Evolutionary conservation across 495 filamentous ascomycete genomes (phyloP).

Genomic region (Podospora tetraspora): DNA sequence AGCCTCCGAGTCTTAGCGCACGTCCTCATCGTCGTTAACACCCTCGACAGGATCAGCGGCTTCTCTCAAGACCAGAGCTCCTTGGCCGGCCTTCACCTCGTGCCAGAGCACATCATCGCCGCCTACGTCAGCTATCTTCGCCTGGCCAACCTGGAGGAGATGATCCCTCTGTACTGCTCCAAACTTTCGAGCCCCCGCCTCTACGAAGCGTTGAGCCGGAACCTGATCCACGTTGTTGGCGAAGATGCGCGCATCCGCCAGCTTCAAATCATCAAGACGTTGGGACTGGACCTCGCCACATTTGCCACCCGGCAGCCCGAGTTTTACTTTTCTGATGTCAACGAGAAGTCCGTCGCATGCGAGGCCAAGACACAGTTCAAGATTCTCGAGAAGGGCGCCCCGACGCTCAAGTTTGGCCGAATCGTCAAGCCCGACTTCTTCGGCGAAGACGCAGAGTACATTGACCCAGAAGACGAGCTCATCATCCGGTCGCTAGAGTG

Average conservation of each 20-base stretch:
- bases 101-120: slow-evolving; percentile 62
- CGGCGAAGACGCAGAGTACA: slow-evolving; percentile 51
- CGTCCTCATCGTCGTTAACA: slow-evolving; percentile 43
- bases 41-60: slow-evolving; percentile 48
- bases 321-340: slow-evolving; percentile 48
- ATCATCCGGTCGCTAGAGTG: slow-evolving; percentile 81
- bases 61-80: slow-evolving; percentile 33
- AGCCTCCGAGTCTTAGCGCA: slow-evolving; percentile 59
- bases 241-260: slow-evolving; percentile 46
- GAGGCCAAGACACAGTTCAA: slow-evolving; percentile 41
- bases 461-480: slow-evolving; percentile 54
- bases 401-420: slow-evolving; percentile 44
- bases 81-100: slow-evolving; percentile 24
- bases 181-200: slow-evolving; percentile 52
- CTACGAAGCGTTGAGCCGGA: slow-evolving; percentile 50
- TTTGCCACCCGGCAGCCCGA: slow-evolving; percentile 51
- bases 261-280: slow-evolving; percentile 57
- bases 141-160: slow-evolving; percentile 59
- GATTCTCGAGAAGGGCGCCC: slow-evolving; percentile 42
- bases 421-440: slow-evolving; percentile 59
- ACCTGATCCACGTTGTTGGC: slow-evolving; percentile 51
- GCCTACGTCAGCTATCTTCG: slow-evolving; percentile 77
- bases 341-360: slow-evolving; percentile 19
- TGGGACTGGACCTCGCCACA: slow-evolving; percentile 44
- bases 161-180: slow-evolving; percentile 83